Percentiles rank a stretch among this genome's conserved stretches.
Evolutionary conservation across 805 yeast species (phyloP).

Genomic region (Millerozyma miso): DNA sequence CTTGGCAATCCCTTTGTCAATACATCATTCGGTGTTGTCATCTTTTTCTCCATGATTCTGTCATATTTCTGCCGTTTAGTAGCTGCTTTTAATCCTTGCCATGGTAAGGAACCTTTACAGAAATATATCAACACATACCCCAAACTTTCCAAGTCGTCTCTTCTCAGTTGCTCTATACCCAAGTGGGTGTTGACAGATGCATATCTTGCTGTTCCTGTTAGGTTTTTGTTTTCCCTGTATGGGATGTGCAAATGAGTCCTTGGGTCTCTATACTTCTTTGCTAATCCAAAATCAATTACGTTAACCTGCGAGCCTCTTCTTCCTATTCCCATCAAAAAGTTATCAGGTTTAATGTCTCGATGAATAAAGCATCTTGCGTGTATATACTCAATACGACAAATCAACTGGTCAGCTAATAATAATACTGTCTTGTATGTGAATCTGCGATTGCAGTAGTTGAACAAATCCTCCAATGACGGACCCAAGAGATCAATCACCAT

Average conservation of each 20-base stretch:
- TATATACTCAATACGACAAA: conserved; percentile 90
- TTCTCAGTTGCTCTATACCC: conserved; percentile 94
- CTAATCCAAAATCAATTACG: conserved; percentile 90
- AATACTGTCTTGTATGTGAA: conserved; percentile 91
- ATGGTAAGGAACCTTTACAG: conserved; percentile 92
- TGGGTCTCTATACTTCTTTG: conserved; percentile 91
- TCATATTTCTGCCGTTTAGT: conserved; percentile 97
- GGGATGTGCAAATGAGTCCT: conserved; percentile 93
- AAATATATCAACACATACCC: conserved; percentile 94
- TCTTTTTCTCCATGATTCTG: conserved; percentile 90
- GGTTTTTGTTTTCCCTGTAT: conserved; percentile 90
- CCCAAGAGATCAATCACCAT: conserved; percentile 96
- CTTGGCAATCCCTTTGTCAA: conserved; percentile 89
- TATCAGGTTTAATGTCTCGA: conserved; percentile 81
- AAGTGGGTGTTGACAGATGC: conserved; percentile 93
- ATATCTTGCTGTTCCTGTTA: conserved; percentile 97
- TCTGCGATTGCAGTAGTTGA: conserved; percentile 92
- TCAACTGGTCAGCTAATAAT: conserved; percentile 87
- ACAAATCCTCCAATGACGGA: conserved; percentile 90
- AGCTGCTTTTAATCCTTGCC: conserved; percentile 98
- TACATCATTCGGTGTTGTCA: conserved; percentile 81
- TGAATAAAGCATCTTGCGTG: conserved; percentile 92
- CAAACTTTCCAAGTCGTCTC: conserved; percentile 93
- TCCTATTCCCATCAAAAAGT: conserved; percentile 85
- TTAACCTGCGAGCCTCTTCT: conserved; percentile 93